Evolutionary conservation across 805 yeast genomes (phyloP).

Genomic region (Ogataea henricii): DNA sequence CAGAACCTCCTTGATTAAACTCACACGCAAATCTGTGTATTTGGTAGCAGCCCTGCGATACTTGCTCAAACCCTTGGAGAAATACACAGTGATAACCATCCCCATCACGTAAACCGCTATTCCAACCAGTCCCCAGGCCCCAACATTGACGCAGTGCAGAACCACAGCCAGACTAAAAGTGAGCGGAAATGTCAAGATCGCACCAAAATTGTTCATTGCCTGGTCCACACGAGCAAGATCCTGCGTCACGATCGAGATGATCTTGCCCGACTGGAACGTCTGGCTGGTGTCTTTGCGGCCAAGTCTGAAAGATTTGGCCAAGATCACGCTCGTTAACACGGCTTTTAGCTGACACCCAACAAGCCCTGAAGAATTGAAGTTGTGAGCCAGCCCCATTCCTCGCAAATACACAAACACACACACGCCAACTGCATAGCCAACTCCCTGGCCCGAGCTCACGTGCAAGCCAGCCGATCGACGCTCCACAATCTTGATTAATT

Average conservation of each 20-base stretch:
- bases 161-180: conserved; percentile 61
- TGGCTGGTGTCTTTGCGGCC: conserved; percentile 55
- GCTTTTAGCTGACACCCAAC: conserved; percentile 72
- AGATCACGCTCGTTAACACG: conserved; percentile 63
- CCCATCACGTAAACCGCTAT: conserved; percentile 57
- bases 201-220: conserved; percentile 66
- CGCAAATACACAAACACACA: conserved; percentile 52
- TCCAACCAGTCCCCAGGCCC: conserved; percentile 76
- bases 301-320: conserved; percentile 63
- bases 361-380: conserved; percentile 56
- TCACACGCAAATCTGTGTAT: conserved; percentile 75
- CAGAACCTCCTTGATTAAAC: conserved; percentile 73
- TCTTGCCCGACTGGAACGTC: conserved; percentile 64
- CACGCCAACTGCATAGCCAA: conserved; percentile 75
- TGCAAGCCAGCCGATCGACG: conserved; percentile 43
- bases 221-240: conserved; percentile 78
- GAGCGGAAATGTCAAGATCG: conserved; percentile 61
- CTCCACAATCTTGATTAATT: conserved; percentile 62
- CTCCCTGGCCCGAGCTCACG: conserved; percentile 43
- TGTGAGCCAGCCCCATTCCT: conserved; percentile 56
- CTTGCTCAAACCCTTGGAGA: conserved; percentile 51
- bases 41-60: conserved; percentile 56
- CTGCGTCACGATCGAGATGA: conserved; percentile 76
- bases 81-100: conserved; percentile 43
- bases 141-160: conserved; percentile 64